Conservation (phyloP, 2,329 filamentous ascomycete genomes). For the Dactylellina leptospora region DNA sequence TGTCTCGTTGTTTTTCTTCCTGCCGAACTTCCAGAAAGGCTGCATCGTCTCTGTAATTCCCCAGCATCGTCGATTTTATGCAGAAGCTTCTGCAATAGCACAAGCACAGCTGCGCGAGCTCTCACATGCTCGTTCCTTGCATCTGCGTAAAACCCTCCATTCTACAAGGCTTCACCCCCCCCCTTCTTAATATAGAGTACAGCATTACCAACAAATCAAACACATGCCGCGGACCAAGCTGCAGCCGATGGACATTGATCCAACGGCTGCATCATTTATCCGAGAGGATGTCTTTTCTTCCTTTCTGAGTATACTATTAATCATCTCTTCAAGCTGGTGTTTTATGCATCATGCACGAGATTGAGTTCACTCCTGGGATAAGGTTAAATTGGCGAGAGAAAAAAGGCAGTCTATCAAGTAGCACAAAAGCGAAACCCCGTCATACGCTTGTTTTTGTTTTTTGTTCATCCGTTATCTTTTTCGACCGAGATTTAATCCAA, state of each 20-base stretch:
- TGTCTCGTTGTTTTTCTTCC: slow-evolving; percentile 10
- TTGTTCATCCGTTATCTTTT: no score
- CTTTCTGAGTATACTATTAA: no score
- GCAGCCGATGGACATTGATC: not conserved
- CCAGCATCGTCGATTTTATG: not conserved
- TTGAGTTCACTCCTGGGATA: slow-evolving; percentile 13
- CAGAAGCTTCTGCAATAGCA: not conserved
- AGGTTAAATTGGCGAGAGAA: slow-evolving; percentile 33
- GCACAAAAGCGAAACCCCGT: slow-evolving; percentile 10
- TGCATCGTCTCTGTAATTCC: not conserved
- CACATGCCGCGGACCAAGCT: not conserved
- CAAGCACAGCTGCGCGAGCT: slow-evolving; percentile 4
- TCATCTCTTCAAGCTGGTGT: no score
- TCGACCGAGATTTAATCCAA: no score
- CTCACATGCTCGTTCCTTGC: slow-evolving; percentile 43
- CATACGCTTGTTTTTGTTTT: no score
- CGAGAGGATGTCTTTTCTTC: not conserved
- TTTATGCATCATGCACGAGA: slow-evolving; percentile 11
- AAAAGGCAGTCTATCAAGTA: no score
- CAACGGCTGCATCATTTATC: slow-evolving; percentile 3
- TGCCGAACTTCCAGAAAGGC: slow-evolving; percentile 5
- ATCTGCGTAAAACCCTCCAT: no score
- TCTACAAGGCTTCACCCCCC: no score
- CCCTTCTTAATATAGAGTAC: no score
- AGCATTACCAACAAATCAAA: no score